Evolutionary conservation across 306 rosid species (phyloP), one percentile per base, ranked within the genome.

Genomic region (Begonia loranthoides): DNA sequence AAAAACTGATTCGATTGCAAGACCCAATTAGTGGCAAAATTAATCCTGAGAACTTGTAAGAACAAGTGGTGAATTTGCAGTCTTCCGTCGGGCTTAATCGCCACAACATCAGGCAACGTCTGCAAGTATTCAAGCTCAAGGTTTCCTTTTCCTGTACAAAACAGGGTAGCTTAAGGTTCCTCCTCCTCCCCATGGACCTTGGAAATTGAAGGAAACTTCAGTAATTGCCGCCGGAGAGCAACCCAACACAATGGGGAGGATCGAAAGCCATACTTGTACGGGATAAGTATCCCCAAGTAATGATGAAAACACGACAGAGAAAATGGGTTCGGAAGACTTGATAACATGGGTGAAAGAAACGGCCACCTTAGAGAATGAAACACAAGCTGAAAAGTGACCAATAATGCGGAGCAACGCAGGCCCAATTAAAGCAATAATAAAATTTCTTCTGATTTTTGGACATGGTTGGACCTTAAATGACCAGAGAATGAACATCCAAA

Each of bases 321-420:
- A 90, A 41, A 76, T 94, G 2, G 97, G 99, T 63, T 85, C 94
- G 0, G 94, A 85, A 13, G 95, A 90, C 66, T 90, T 90, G 54
- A 90, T 90, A 58, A 90, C 97, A 57, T 90, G 95, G 15, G 97
- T 90, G 82, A 90, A 90, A 8, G 97, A 90, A 49, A 90, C 97
- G 15, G 92, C 95, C 13, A 86, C 95, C 69, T 90, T 90, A 14
- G 99, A 86, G 76, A 90, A 80, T 14, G 99, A 85, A 52, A 90
- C 92, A 50, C 95, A 80, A 4, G 95, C 99, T 22, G 95, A 90
- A 49, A 86, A 85, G 75, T 90, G 97, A 52, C 97, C 97, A 63
- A 90, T 66, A 0, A 95, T 82, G 74, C 85, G 99, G 71, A 90
- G 85, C 63, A 90, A 73, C 60, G 99, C 99, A 51, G 99, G 99